Evolutionary conservation across 805 yeast species (phyloP).

Genomic region (Blastobotrys chiropterorum): DNA sequence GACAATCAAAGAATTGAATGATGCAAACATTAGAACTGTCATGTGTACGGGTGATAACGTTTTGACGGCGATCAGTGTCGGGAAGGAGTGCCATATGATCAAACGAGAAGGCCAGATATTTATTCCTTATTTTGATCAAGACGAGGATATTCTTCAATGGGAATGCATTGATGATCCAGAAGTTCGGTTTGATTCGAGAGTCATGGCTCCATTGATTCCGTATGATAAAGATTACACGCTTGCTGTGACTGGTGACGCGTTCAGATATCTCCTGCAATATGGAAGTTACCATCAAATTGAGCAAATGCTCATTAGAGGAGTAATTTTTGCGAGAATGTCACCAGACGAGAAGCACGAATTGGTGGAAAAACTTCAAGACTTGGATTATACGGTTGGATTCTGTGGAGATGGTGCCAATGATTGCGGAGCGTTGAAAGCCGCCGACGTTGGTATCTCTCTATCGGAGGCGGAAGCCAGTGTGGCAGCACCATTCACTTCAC

Average conservation of each 20-base stretch:
- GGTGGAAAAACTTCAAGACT: slow-evolving; percentile 73
- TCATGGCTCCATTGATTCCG: slow-evolving; percentile 44
- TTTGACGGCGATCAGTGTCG: slow-evolving; percentile 91
- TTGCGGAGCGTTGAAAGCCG: slow-evolving; percentile 96
- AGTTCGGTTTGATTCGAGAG: slow-evolving; percentile 53
- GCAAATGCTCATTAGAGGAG: slow-evolving; percentile 62
- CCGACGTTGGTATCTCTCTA: slow-evolving; percentile 92
- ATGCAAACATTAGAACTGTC: slow-evolving; percentile 71
- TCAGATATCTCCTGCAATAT: slow-evolving; percentile 59
- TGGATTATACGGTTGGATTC: slow-evolving; percentile 92
- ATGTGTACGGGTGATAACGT: slow-evolving; percentile 99
- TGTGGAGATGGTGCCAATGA: slow-evolving; percentile 99
- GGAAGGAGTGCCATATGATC: slow-evolving; percentile 71
- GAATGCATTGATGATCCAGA: slow-evolving; percentile 39
- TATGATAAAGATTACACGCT: slow-evolving; percentile 46
- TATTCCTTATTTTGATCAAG: slow-evolving; percentile 61
- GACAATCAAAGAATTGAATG: slow-evolving; percentile 52
- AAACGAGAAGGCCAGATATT: slow-evolving; percentile 41
- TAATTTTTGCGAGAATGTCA: slow-evolving; percentile 93
- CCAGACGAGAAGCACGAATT: slow-evolving; percentile 98
- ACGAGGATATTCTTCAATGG: slow-evolving; percentile 28
- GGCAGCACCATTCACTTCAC: slow-evolving; percentile 96
- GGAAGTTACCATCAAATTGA: slow-evolving; percentile 40
- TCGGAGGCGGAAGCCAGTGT: slow-evolving; percentile 98
- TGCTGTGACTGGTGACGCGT: slow-evolving; percentile 91